Evolutionary conservation across 768 basidiomycete genomes (phyloP).

Genomic region (Mrakia gelida): DNA sequence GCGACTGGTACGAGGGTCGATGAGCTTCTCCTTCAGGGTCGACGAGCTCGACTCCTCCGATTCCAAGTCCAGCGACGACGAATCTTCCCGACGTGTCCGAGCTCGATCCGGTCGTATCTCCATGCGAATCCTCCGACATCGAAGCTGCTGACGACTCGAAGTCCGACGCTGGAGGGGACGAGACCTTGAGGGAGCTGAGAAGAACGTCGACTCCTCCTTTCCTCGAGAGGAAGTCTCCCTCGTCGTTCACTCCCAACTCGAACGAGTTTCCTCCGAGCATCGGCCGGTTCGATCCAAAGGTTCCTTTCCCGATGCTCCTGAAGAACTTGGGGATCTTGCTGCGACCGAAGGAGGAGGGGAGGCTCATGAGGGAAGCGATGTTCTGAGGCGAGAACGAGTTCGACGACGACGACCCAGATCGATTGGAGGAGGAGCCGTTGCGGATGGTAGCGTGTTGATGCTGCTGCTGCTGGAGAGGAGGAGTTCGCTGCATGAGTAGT

Average conservation of each 20-base stretch:
- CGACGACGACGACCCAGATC: neutral
- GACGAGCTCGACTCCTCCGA: neutral
- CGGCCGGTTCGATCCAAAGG: neutral
- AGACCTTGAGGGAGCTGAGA: conserved; percentile 41
- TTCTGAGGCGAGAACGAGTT: neutral
- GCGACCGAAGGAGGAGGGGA: neutral
- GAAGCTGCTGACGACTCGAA: conserved; percentile 1
- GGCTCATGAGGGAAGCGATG: neutral
- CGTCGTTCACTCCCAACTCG: neutral
- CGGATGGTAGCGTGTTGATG: neutral
- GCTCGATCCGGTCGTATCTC: neutral
- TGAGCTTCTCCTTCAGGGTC: neutral
- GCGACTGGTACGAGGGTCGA: conserved; percentile 1
- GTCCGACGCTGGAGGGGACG: conserved; percentile 38
- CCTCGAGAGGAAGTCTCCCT: conserved; percentile 57
- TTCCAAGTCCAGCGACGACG: neutral
- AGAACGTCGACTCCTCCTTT: conserved; percentile 65
- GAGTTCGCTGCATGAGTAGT: neutral
- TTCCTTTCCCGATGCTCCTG: conserved; percentile 36
- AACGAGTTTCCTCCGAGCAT: conserved; percentile 1
- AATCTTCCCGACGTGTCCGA: too few relatives aligned
- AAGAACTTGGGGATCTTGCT: neutral
- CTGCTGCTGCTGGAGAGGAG: neutral
- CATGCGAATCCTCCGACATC: conserved; percentile 6
- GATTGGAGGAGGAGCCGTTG: neutral